Base-by-base conservation (phyloP, 306 rosid species). In the Vigna radiata region DNA sequence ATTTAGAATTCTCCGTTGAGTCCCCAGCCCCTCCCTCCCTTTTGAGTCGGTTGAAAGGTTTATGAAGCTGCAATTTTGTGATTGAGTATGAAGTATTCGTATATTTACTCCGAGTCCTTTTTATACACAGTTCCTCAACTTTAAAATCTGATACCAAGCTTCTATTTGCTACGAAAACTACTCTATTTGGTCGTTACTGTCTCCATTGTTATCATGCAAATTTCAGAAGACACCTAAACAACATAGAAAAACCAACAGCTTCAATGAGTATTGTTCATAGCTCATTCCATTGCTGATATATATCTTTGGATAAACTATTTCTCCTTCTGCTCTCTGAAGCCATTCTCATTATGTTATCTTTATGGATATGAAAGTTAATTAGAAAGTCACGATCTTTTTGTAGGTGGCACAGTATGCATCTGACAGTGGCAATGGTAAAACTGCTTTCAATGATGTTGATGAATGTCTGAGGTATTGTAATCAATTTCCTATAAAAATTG, bases 321-420 rank as follows among this genome's bases (percentile, higher is more conserved):
- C 6, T 59, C 17, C 8, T 55, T 37, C 41, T 48, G 25, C 64
- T 53, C 47, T 43, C 52, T 43, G 12, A 54, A 21, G 48, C 47
- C 43, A 59, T 47, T 71, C 33, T 64, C 70, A 55, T 55, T 23
- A 64, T 55, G 61, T 19, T 21, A 15, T 41, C 29, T 59, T 17
- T 7, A 3, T 56, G 13, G 31, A 13, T 61, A 16, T 62, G 62
- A 43, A 70, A 43, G 78, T 59, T 84, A 77, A 54, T 60, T 74
- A 68, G 29, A 29, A 25, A 29, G 60, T 41, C 43, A 62, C 78
- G 64, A 77, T 83, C 77, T 67, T 64, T 61, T 73, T 23, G 60
- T 73, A 92, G 99, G 91, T 95, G 75, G 97, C 94, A 2, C 99
- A 88, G 65, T 90, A 92, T 81, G 99, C 97, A 76, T 89, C 90